Evolutionary conservation across 805 yeast species (phyloP).

Genomic region (Candida incommunis): DNA sequence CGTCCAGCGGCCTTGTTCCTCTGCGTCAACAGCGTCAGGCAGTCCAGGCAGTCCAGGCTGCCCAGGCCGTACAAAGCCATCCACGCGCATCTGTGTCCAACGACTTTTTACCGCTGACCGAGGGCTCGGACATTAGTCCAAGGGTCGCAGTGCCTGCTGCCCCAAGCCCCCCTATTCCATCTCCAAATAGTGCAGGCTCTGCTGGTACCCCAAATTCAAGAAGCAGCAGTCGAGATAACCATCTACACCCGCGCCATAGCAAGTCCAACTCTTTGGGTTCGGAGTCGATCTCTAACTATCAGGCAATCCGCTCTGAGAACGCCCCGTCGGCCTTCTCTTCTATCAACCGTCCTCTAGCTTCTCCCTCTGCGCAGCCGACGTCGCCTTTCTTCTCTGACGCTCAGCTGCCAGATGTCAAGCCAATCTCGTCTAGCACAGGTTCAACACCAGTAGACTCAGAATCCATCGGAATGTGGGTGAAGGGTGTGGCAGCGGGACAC

Average conservation of each 20-base stretch:
- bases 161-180: background rate
- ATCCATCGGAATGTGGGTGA: constrained; percentile 23
- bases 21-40: constrained; percentile 3
- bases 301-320: background rate
- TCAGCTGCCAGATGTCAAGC: background rate
- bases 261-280: background rate
- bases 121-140: background rate
- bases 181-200: background rate
- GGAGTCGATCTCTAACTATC: background rate
- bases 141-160: too few relatives aligned
- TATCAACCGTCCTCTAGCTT: background rate
- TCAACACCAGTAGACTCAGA: constrained; percentile 9
- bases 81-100: background rate
- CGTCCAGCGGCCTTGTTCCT: constrained; percentile 2
- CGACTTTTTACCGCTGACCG: background rate
- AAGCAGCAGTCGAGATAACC: background rate
- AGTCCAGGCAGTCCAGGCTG: constrained; percentile 1
- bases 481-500: constrained; percentile 16
- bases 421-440: constrained; percentile 1
- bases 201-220: background rate
- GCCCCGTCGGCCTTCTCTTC: background rate
- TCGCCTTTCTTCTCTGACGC: constrained; percentile 6
- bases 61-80: background rate
- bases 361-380: constrained; percentile 9
- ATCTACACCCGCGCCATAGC: background rate